Base-by-base conservation (phyloP, 2,329 filamentous ascomycete species). In the Emergomyces africanus region DNA sequence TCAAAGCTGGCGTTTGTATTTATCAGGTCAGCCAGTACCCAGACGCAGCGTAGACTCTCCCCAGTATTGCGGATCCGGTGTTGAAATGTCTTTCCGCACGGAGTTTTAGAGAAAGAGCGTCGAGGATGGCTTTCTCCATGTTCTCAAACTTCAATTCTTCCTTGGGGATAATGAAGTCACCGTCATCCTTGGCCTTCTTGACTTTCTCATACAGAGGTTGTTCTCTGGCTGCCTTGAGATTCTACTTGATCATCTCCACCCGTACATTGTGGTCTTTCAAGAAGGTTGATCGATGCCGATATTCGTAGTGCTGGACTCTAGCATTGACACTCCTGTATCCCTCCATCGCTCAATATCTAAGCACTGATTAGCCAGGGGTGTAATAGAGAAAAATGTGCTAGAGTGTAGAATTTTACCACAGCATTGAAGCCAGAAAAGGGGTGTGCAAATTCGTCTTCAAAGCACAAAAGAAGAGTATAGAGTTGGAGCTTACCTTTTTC, bases 261-360 rank as follows among this genome's bases (percentile, higher is more conserved):
- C 49, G 23, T 53, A 25, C 49, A 53, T 53, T 53, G 49, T 53
- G 49, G 49, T 53, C 49, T 53, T 20, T 53, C 23, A 53, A 25
- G 49, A 53, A 5, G 49, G 49, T 33, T 53, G 49, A 53, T 53
- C 49, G 49, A 53, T 53, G 49, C 49, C n/a, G 49, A 53, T 30
- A 53, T 53, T 53, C 49, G 49, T 25, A 30, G 23, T 30, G 23
- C 49, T 53, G 23, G 25, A 53, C 49, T 53, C 49, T 25, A 53
- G 49, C 23, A 37, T 33, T 53, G 25, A 53, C 49, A 53, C 30
- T 30, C 49, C 25, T 30, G 15, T 53, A 53, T 18, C 49, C 25
- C 49, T 53, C 49, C 49, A 53, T 53, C 25, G 49, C 49, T 53
- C 49, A 53, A 53, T 53, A 53, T 53, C 49, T 53, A 30, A 53